phyloP scores from a whole-genome alignment of 164 flowering plant species.

The Brasenia schreberi region DNA sequence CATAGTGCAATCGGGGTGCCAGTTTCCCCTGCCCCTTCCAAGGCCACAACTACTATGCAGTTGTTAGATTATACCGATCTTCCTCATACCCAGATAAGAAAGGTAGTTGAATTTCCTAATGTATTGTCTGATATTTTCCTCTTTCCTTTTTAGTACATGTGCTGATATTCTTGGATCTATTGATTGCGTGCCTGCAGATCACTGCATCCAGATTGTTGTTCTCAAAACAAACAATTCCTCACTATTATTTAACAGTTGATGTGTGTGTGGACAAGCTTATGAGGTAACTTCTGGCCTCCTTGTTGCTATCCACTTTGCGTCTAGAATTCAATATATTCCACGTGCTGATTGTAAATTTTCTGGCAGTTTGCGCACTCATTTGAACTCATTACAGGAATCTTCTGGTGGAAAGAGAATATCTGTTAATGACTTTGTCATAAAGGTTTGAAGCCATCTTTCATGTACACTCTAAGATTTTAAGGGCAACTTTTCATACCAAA shows the following conservation, averaged over 20 bases:
- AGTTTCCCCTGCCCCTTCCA: conserved; percentile 30
- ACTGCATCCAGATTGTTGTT: conserved; percentile 79
- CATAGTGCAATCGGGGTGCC: conserved; percentile 43
- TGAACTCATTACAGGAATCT: conserved; percentile 80
- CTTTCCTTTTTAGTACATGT: not conserved
- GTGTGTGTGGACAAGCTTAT: conserved; percentile 81
- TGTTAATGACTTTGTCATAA: conserved; percentile 87
- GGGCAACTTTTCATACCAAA: no score
- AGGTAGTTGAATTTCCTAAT: conserved; percentile 29
- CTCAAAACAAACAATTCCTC: conserved; percentile 96
- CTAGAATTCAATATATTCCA: not conserved
- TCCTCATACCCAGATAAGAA: conserved; percentile 85
- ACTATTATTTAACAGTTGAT: conserved; percentile 87
- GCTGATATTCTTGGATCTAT: not conserved
- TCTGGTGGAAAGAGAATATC: conserved; percentile 86
- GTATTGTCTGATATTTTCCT: not conserved
- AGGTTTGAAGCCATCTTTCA: conserved; percentile 32
- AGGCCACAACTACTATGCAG: conserved; percentile 17
- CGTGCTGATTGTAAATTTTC: not conserved
- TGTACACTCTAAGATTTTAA: not conserved
- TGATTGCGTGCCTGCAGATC: conserved; percentile 29
- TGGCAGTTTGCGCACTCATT: conserved; percentile 58
- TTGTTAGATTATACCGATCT: conserved; percentile 58
- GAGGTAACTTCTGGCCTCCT: conserved; percentile 41
- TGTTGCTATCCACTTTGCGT: not conserved